A percentile compares a stretch with the other conserved stretches of the same genome.
phyloP scores from a whole-genome alignment of 208 protist species.

The Acanthamoeba castellanii region DNA sequence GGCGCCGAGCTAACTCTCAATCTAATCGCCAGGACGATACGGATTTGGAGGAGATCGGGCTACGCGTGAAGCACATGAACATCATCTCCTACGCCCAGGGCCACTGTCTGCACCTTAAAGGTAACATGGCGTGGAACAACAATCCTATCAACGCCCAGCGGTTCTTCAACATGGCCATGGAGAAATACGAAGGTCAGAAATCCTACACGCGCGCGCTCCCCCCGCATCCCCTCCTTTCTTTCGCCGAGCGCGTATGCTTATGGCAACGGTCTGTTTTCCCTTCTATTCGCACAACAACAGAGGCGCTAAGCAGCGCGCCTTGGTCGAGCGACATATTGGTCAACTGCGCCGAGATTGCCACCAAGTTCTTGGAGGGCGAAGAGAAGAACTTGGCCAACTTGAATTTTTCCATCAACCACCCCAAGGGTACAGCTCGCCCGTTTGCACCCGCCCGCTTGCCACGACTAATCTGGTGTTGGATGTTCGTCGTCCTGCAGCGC shows the following conservation, averaged over 20 bases:
- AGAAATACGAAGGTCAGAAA: slow-evolving; percentile 55
- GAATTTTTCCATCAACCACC: slow-evolving; percentile 48
- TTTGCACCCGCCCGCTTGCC: not conserved
- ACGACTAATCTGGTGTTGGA: not conserved
- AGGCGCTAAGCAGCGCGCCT: slow-evolving; percentile 78
- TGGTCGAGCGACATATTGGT: slow-evolving; percentile 76
- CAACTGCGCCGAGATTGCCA: slow-evolving; percentile 79
- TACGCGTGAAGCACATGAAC: slow-evolving; percentile 81
- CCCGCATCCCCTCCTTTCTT: not conserved
- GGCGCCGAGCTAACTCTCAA: not conserved
- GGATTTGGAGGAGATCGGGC: slow-evolving; percentile 83
- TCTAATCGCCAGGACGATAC: slow-evolving; percentile 72
- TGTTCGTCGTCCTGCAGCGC: slow-evolving; percentile 10
- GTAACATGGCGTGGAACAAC: slow-evolving; percentile 71
- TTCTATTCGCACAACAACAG: not conserved
- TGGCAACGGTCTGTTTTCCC: not conserved
- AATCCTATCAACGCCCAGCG: slow-evolving; percentile 78
- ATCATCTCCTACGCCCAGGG: slow-evolving; percentile 80
- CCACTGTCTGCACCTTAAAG: slow-evolving; percentile 50
- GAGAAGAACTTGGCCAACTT: slow-evolving; percentile 74
- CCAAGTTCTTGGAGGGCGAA: slow-evolving; percentile 68
- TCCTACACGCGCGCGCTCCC: not conserved
- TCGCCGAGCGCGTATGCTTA: not conserved
- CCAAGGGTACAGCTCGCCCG: not conserved
- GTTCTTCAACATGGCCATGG: slow-evolving; percentile 81